These are phyloP conservation scores for Wickerhamiella qilinensis DNA, from an alignment of 805 yeast species.

Conservation along the genomic window DNA sequence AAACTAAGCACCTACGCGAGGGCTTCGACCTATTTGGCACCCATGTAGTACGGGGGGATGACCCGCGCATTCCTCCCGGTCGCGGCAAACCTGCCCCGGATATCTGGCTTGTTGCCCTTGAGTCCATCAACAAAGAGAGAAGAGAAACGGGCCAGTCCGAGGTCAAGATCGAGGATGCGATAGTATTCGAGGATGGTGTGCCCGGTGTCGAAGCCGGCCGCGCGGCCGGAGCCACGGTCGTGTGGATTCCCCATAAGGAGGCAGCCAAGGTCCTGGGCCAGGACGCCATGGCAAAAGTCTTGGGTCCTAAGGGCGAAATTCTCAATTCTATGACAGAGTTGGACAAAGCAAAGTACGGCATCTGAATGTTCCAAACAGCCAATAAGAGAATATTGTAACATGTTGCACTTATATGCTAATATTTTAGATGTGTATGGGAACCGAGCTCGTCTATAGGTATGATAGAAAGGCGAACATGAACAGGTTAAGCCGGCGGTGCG, in stretches of 20 bases:
- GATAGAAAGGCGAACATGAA: neutral
- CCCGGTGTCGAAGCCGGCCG: slow-evolving; percentile 81
- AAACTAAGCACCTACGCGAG: slow-evolving; percentile 53
- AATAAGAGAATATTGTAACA: too few relatives aligned
- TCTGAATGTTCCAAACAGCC: too few relatives aligned
- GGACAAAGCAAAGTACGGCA: neutral
- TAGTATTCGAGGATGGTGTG: slow-evolving; percentile 89
- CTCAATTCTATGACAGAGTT: neutral
- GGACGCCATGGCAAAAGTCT: slow-evolving; percentile 24
- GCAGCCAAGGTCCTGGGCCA: slow-evolving; percentile 42
- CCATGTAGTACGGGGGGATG: slow-evolving; percentile 79
- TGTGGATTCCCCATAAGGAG: slow-evolving; percentile 85
- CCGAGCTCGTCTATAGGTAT: too few relatives aligned
- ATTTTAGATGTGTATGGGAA: too few relatives aligned
- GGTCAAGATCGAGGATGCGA: slow-evolving; percentile 59
- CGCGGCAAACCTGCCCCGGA: slow-evolving; percentile 91
- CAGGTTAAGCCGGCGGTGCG: slow-evolving; percentile 2
- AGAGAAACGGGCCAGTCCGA: slow-evolving; percentile 25
- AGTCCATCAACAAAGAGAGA: slow-evolving; percentile 44
- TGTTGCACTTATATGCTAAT: too few relatives aligned
- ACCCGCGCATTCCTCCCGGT: slow-evolving; percentile 63
- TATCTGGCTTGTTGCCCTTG: slow-evolving; percentile 74
- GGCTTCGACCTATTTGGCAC: slow-evolving; percentile 49
- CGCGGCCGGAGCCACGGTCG: slow-evolving; percentile 69
- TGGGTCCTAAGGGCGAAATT: neutral